Base-by-base conservation (phyloP, 345 rosid species). In the Lepidium aucheri region DNA sequence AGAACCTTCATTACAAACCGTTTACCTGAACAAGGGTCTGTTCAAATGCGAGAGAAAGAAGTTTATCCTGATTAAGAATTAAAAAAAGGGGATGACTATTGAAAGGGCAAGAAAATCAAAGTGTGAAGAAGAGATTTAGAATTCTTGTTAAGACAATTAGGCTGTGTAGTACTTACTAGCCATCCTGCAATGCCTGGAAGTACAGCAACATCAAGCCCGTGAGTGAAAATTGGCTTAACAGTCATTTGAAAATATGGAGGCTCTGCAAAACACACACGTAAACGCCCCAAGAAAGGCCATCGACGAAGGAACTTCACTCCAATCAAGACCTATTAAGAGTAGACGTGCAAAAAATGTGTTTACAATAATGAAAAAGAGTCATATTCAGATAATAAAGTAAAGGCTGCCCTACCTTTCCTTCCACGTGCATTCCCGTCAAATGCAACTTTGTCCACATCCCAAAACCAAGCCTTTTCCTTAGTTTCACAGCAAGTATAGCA, bases 181-280 rank as follows among this genome's bases (percentile, higher is more conserved):
- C 99, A 94, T 59, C 99, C 99, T 43, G 96, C 97, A 24, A 94
- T 83, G 30, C 96, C 96, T 34, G 99, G 99, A 79, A 94, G 81
- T 56, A 79, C 93, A 36, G 97, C 87, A 52, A 90, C 95, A 78
- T 94, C 91, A 63, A 94, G 76, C 56, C 99, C 99, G 13, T 78
- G 91, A 22, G 87, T 77, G 49, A 84, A 90, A 54, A 94, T 46
- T 38, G 99, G 97, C 74, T 88, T 94, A 49, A 88, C 96, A 22
- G 91, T 85, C 95, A 94, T 88, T 78, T 94, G 99, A 74, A 90
- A 91, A 70, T 86, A 88, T 1, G 99, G 99, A 35, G 99, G 97
- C 84, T 90, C 99, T 17, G 88, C 85, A 73, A 90, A 94, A 82
- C 99, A 94, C 61, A 94, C 82, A 46, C 95, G 83, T 76, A 94